Conservation (phyloP, 1,284 basidiomycete genomes). For the Pseudozyma sp. region DNA sequence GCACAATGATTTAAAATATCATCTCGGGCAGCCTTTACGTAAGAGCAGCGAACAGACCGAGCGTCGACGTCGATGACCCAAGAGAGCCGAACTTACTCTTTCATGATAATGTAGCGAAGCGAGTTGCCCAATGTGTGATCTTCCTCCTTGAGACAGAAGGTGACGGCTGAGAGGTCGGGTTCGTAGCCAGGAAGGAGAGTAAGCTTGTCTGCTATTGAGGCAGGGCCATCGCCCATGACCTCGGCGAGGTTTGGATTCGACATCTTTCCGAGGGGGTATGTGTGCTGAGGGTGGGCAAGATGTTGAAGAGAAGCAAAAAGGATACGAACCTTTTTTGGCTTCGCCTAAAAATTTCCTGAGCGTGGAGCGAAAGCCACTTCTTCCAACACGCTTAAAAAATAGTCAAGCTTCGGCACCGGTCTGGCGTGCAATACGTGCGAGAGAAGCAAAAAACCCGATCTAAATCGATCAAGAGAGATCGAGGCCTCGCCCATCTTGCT, state of each 20-base stretch:
- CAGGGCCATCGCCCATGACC: slow-evolving; percentile 50
- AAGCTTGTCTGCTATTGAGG: slow-evolving; percentile 47
- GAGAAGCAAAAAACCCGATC: background rate
- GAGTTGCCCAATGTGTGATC: slow-evolving; percentile 96
- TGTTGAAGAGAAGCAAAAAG: background rate
- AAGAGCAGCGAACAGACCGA: background rate
- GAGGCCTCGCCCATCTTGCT: background rate
- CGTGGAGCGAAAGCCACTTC: slow-evolving; percentile 20
- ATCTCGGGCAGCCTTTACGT: slow-evolving; percentile 34
- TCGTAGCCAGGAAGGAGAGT: slow-evolving; percentile 76
- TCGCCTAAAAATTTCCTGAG: slow-evolving; percentile 25
- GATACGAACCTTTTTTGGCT: background rate
- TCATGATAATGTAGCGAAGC: slow-evolving; percentile 97
- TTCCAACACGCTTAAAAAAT: background rate
- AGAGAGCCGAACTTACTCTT: slow-evolving; percentile 78
- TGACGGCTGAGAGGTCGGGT: slow-evolving; percentile 86
- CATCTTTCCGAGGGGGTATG: slow-evolving; percentile 18
- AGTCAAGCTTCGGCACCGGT: no score
- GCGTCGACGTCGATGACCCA: background rate
- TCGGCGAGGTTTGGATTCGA: slow-evolving; percentile 55
- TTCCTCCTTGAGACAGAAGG: slow-evolving; percentile 91
- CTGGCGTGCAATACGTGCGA: background rate
- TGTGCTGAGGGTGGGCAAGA: background rate
- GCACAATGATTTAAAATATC: slow-evolving; percentile 50
- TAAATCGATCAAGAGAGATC: background rate